Conservation (phyloP, 768 basidiomycete species). For the Leccinellum luteum region DNA sequence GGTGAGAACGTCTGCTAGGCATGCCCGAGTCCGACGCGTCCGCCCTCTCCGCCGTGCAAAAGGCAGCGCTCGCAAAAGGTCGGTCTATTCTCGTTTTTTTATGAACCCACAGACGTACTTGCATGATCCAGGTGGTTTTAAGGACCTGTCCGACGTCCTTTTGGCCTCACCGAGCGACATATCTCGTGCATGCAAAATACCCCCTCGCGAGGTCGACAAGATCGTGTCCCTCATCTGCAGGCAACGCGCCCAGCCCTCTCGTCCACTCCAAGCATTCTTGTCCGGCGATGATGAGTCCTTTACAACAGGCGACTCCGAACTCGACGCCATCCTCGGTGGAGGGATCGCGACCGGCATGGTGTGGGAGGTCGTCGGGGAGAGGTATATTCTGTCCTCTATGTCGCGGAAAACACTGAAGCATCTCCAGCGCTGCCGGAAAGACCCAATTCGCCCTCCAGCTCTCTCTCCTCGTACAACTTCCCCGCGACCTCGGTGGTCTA, state of each 20-base stretch:
- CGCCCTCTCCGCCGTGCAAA: slow-evolving; percentile 34
- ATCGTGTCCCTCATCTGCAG: slow-evolving; percentile 52
- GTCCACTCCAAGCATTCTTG: slow-evolving; percentile 39
- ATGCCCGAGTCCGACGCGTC: slow-evolving; percentile 11
- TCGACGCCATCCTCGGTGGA: slow-evolving; percentile 75
- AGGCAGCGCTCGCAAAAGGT: slow-evolving; percentile 39
- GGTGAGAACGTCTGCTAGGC: not conserved
- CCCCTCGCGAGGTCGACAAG: slow-evolving; percentile 45
- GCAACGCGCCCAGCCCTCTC: slow-evolving; percentile 38
- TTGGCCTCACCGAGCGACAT: slow-evolving; percentile 49
- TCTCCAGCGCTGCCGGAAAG: slow-evolving; percentile 84
- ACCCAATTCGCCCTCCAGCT: slow-evolving; percentile 89
- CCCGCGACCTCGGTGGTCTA: slow-evolving; percentile 52
- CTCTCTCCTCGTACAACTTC: slow-evolving; percentile 74
- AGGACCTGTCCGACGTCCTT: slow-evolving; percentile 48
- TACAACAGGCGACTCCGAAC: slow-evolving; percentile 67
- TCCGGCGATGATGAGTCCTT: slow-evolving; percentile 45
- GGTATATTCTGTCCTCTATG: slow-evolving; percentile 44
- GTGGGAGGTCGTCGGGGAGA: slow-evolving; percentile 89
- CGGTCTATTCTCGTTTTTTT: not conserved
- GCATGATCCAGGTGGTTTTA: slow-evolving; percentile 44
- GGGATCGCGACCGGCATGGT: slow-evolving; percentile 77
- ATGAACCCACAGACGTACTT: not conserved
- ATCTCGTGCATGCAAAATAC: slow-evolving; percentile 52
- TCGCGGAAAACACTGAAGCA: slow-evolving; percentile 1